These are phyloP conservation scores for Stachybotrys chlorohalonatus DNA, from an alignment of 2,329 filamentous ascomycete genomes.

Conservation along the genomic window DNA sequence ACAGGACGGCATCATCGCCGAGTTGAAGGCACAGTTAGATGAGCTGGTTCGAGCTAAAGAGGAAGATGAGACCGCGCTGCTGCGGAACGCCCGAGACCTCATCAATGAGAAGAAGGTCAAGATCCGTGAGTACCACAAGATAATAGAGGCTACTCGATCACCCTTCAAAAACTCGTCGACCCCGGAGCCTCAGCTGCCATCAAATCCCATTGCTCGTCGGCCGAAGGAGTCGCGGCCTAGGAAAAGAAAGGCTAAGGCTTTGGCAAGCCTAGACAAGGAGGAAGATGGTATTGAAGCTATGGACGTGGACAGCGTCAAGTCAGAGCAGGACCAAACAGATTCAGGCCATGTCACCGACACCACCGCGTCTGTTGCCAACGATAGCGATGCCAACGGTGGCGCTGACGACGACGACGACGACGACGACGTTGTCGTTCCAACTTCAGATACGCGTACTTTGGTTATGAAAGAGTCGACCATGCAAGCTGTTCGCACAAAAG, in stretches of 20 bases:
- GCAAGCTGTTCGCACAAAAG: no score
- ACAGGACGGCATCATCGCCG: constrained; percentile 46
- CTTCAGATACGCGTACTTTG: neutral
- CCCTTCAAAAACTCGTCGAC: neutral
- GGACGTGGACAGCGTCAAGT: constrained; percentile 34
- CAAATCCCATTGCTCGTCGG: neutral
- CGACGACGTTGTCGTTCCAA: neutral
- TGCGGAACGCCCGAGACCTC: constrained; percentile 61
- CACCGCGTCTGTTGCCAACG: constrained; percentile 32
- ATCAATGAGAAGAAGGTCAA: constrained; percentile 75
- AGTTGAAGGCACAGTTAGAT: constrained; percentile 54
- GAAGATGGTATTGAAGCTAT: constrained; percentile 38
- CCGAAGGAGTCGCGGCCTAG: constrained; percentile 27
- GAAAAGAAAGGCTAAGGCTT: constrained; percentile 41
- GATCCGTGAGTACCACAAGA: constrained; percentile 62
- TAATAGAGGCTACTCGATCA: constrained; percentile 29
- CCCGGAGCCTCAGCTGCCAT: constrained; percentile 12
- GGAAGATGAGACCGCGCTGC: constrained; percentile 54
- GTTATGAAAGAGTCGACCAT: neutral
- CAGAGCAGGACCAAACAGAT: constrained; percentile 29
- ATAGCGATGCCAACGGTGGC: constrained; percentile 21
- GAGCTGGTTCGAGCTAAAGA: constrained; percentile 59
- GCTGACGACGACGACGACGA: constrained; percentile 32
- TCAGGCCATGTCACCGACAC: constrained; percentile 30
- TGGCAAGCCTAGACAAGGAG: constrained; percentile 31